Base-by-base conservation (phyloP, 148 eudicot genomes). In the Linanthus parryae region DNA sequence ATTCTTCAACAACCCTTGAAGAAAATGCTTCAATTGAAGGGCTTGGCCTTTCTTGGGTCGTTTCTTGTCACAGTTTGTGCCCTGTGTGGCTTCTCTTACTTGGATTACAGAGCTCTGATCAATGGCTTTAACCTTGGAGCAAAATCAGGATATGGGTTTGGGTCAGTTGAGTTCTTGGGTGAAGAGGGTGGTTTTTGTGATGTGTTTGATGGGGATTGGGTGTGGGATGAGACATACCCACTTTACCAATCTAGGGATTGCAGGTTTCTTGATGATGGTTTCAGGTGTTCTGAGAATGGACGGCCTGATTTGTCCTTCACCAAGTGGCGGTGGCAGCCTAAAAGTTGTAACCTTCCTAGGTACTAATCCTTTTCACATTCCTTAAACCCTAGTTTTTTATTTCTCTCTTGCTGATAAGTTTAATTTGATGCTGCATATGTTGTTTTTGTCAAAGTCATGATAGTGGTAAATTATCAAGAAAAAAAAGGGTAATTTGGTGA, bases 301-400 rank as follows among this genome's bases (percentile, higher is more conserved):
- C 61, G 98, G 64, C 90, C 81, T 33, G 95, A 92, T 75, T 56
- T 28, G 44, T 61, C 58, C 27, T 87, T 70, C 33, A 81, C 88
- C 12, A 87, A 87, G 65, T 92, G 98, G 98, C 73, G 98, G 40
- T 92, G 98, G 98, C 98, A 92, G 57, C 98, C 98, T 20, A 84
- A 63, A 48, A 50, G 52, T 41, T 92, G 98, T 68, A 64, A 84
- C 71, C 58, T 92, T 66, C 96, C 98, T 64, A 87, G 96, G 98
- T 92, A n/a, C n/a, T n/a, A 64, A n/a, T n/a, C n/a, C n/a, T n/a
- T n/a, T n/a, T n/a, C n/a, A n/a, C 11, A 3, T 61, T 23, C 8
- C 16, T 13, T 3, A 3, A 24, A 11, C 25, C 41, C 50, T 29
- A 1, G 24, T 33, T 24, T 51, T 31, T 16, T 16, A 14, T 27